A percentile compares a stretch with the other conserved stretches of the same genome.
phyloP scores from a whole-genome alignment of 352 stramenopile genomes.

The Globisporangium iwayamae region DNA sequence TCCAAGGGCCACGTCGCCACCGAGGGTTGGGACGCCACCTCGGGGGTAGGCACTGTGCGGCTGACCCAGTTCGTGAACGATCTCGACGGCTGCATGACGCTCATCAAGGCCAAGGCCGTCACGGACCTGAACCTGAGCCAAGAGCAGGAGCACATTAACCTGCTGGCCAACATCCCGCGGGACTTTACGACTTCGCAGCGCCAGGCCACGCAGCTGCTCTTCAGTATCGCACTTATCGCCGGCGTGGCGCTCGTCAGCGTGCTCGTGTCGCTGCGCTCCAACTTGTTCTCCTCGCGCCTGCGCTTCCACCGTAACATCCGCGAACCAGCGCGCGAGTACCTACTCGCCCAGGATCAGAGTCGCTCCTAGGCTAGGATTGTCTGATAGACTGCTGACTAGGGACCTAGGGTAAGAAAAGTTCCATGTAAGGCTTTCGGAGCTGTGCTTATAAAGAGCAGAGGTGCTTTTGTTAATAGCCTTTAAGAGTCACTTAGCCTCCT shows the following conservation, averaged over 20 bases:
- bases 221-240: constrained; percentile 28
- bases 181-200: constrained; percentile 17
- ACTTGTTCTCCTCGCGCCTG: constrained; percentile 28
- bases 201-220: constrained; percentile 24
- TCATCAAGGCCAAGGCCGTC: neutral
- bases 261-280: constrained; percentile 34
- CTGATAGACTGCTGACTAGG: neutral
- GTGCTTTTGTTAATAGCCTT: neutral
- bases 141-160: constrained; percentile 2
- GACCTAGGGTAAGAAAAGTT: neutral
- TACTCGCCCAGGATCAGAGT: constrained; percentile 32
- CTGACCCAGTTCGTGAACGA: constrained; percentile 38
- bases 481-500: constrained; percentile 14
- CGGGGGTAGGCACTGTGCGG: constrained; percentile 54
- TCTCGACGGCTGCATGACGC: constrained; percentile 37
- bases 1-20: constrained; percentile 37
- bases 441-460: neutral
- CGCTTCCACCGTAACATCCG: constrained; percentile 30
- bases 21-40: constrained; percentile 66
- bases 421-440: neutral
- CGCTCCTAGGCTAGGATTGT: neutral
- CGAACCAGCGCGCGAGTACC: constrained; percentile 54
- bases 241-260: constrained; percentile 31
- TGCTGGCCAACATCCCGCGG: constrained; percentile 20
- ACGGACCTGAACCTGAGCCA: neutral